phyloP scores from a whole-genome alignment of 2,329 filamentous ascomycete species.

The Fusarium sp. region DNA sequence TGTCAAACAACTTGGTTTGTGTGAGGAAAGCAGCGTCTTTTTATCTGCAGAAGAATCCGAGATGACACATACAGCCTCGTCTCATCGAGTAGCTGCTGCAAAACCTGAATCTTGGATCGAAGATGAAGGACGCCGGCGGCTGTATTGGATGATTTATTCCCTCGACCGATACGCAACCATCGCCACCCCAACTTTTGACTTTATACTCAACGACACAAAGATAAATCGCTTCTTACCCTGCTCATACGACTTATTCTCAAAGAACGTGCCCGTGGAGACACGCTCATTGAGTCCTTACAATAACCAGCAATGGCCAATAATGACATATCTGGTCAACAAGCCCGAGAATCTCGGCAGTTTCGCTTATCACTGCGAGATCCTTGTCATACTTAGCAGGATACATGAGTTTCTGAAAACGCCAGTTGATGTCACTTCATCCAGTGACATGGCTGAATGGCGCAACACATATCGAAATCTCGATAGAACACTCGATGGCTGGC shows the following conservation, averaged over 20 bases:
- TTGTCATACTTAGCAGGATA: conserved; percentile 58
- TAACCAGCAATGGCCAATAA: conserved; percentile 44
- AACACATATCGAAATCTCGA: conserved; percentile 58
- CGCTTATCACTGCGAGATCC: conserved; percentile 61
- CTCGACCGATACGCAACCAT: conserved; percentile 61
- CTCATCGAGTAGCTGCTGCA: conserved; percentile 53
- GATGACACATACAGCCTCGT: conserved; percentile 52
- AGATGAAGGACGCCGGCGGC: conserved; percentile 58
- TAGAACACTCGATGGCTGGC: conserved; percentile 56
- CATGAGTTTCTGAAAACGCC: conserved; percentile 59
- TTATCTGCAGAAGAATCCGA: conserved; percentile 53
- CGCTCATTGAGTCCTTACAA: conserved; percentile 48
- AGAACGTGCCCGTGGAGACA: conserved; percentile 60
- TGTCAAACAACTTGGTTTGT: conserved; percentile 56
- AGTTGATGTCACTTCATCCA: conserved; percentile 55
- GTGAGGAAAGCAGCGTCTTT: conserved; percentile 56
- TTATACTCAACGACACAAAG: conserved; percentile 56
- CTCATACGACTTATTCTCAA: conserved; percentile 61
- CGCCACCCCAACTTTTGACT: conserved; percentile 58
- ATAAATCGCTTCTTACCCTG: conserved; percentile 59
- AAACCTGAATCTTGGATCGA: conserved; percentile 60
- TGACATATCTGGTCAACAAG: conserved; percentile 53
- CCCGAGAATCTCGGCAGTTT: conserved; percentile 61
- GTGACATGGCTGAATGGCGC: conserved; percentile 58
- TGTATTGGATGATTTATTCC: conserved; percentile 62